These are phyloP conservation scores for Argentina anserina DNA, from an alignment of 306 rosid species.

Conservation along the genomic window DNA sequence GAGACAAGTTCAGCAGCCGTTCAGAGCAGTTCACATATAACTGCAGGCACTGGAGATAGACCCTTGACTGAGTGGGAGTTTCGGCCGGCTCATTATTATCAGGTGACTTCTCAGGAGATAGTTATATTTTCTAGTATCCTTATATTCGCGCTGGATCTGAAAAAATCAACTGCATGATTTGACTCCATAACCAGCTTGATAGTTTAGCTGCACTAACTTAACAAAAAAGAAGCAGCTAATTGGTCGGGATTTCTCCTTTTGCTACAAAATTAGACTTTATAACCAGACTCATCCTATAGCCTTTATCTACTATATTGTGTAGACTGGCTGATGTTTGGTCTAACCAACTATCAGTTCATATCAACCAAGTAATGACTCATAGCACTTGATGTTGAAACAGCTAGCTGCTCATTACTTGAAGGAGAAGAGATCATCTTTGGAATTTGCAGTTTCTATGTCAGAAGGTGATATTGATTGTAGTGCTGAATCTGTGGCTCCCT, in stretches of 20 bases:
- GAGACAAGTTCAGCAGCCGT: constrained; percentile 64
- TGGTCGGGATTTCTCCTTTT: background rate
- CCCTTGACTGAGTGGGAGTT: constrained; percentile 82
- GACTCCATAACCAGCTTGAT: background rate
- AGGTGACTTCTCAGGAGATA: constrained; percentile 39
- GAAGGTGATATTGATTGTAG: constrained; percentile 51
- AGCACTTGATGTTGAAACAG: constrained; percentile 47
- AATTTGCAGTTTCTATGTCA: constrained; percentile 63
- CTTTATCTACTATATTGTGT: background rate
- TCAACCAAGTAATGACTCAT: background rate
- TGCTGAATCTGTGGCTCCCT: constrained; percentile 73
- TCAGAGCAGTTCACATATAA: constrained; percentile 48
- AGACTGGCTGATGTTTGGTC: background rate
- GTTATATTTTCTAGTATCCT: constrained; percentile 7
- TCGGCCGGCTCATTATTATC: constrained; percentile 79
- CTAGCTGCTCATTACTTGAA: constrained; percentile 80
- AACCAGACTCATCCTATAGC: background rate
- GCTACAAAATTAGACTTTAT: background rate
- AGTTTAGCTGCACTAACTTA: background rate
- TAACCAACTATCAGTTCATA: background rate
- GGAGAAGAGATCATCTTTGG: constrained; percentile 80
- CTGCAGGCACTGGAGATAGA: constrained; percentile 44
- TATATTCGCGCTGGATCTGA: background rate
- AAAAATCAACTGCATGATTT: background rate
- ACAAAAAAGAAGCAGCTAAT: constrained; percentile 3